phyloP scores from a whole-genome alignment of 2,329 filamentous ascomycete genomes.

The Talaromyces sp. region DNA sequence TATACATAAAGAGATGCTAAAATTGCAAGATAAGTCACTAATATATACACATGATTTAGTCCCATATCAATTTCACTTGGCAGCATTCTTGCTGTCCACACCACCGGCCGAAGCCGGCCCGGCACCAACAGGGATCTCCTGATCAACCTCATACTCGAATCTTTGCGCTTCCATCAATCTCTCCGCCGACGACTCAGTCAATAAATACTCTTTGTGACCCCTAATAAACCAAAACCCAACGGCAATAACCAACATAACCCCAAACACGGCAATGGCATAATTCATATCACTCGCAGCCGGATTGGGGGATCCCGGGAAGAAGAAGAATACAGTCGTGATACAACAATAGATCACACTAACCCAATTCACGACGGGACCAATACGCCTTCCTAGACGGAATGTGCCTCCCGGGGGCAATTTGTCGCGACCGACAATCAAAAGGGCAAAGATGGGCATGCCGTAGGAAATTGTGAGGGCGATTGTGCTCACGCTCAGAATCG shows the following conservation, averaged over 20 bases:
- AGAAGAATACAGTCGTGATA: slow-evolving; percentile 53
- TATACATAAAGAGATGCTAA: too few species aligned
- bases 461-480: slow-evolving; percentile 53
- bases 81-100: background rate
- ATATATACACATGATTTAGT: background rate
- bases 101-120: background rate
- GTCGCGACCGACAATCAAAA: slow-evolving; percentile 50
- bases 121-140: background rate
- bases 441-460: slow-evolving; percentile 46
- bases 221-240: slow-evolving; percentile 49
- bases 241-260: slow-evolving; percentile 50
- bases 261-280: slow-evolving; percentile 54
- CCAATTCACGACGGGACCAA: slow-evolving; percentile 45
- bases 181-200: slow-evolving; percentile 27
- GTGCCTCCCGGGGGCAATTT: slow-evolving; percentile 42
- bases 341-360: slow-evolving; percentile 49
- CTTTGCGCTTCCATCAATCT: slow-evolving; percentile 27
- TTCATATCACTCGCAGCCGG: slow-evolving; percentile 51
- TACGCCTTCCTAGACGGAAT: slow-evolving; percentile 42
- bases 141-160: slow-evolving; percentile 18
- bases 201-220: slow-evolving; percentile 39
- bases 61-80: too few species aligned
- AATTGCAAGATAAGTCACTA: background rate
- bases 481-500: slow-evolving; percentile 53
- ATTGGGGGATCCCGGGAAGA: slow-evolving; percentile 47